Evolutionary conservation across 2,329 filamentous ascomycete species (phyloP).

Genomic region (Colletotrichum graminicola): DNA sequence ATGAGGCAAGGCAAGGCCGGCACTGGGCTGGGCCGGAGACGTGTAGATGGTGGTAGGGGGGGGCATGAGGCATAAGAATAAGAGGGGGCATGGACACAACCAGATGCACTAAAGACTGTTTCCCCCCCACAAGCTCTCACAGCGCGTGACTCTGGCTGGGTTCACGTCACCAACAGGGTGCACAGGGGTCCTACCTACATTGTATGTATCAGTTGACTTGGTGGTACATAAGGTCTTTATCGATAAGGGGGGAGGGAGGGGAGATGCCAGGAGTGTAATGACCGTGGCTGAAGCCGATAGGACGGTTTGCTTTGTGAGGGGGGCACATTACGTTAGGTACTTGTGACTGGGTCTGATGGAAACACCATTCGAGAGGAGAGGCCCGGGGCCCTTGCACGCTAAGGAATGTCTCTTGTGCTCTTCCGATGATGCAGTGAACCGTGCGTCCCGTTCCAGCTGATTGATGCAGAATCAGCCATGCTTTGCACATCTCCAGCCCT

Average conservation of each 20-base stretch:
- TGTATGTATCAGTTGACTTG: slow-evolving; percentile 33
- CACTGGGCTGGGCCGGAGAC: slow-evolving; percentile 1
- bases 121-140: slow-evolving; percentile 31
- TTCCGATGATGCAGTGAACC: slow-evolving; percentile 14
- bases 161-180: slow-evolving; percentile 41
- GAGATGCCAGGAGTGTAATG: background rate
- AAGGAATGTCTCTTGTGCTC: slow-evolving; percentile 10
- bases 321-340: background rate
- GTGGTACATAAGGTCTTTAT: slow-evolving; percentile 24
- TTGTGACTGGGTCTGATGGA: slow-evolving; percentile 15
- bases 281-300: slow-evolving; percentile 27
- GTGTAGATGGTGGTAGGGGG: slow-evolving; percentile 11
- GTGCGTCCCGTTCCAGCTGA: slow-evolving; percentile 33
- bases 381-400: background rate
- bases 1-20: slow-evolving; percentile 27
- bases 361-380: background rate
- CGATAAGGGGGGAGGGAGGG: slow-evolving; percentile 22
- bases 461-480: slow-evolving; percentile 32
- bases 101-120: slow-evolving; percentile 32
- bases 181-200: slow-evolving; percentile 34
- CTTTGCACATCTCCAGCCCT: background rate
- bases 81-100: slow-evolving; percentile 12
- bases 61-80: slow-evolving; percentile 3
- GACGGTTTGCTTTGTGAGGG: background rate
- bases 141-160: slow-evolving; percentile 40